Evolutionary conservation across 768 basidiomycete genomes (phyloP).

Genomic region (Inosperma sp.): DNA sequence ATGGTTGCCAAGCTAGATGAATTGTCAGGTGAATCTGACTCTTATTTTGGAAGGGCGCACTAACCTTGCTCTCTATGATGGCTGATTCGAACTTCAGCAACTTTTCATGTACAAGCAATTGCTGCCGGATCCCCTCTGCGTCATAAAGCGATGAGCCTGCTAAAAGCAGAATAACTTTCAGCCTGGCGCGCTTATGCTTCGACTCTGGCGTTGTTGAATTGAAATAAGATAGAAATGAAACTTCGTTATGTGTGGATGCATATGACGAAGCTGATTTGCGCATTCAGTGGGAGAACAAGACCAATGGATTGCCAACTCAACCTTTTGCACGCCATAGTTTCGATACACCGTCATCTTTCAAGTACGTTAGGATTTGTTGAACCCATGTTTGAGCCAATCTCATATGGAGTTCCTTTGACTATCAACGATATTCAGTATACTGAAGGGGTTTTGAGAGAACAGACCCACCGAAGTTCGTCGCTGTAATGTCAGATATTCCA

Average conservation of each 20-base stretch:
- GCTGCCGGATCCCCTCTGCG: constrained; percentile 38
- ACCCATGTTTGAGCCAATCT: constrained; percentile 57
- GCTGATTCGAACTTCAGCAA: constrained; percentile 70
- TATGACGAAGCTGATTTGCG: constrained; percentile 46
- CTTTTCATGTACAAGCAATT: constrained; percentile 45
- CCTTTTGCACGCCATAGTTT: constrained; percentile 75
- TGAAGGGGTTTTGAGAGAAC: background rate
- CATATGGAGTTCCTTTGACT: constrained; percentile 64
- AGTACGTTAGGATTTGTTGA: constrained; percentile 46
- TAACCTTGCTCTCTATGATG: constrained; percentile 74
- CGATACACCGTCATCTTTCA: constrained; percentile 45
- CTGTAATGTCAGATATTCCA: constrained; percentile 77
- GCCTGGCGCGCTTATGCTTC: constrained; percentile 61
- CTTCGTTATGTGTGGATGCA: constrained; percentile 36
- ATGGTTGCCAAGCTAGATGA: constrained; percentile 43
- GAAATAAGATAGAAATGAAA: constrained; percentile 69
- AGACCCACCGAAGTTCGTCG: constrained; percentile 53
- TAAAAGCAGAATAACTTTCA: constrained; percentile 75
- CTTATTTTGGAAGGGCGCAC: background rate
- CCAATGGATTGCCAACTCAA: constrained; percentile 24
- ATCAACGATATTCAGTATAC: constrained; percentile 3
- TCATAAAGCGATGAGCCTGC: constrained; percentile 75
- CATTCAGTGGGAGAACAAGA: constrained; percentile 4
- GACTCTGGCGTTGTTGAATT: constrained; percentile 81
- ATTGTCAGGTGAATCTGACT: background rate